These are phyloP conservation scores for Fusarium xylarioides DNA, from an alignment of 2,329 filamentous ascomycete species.

Conservation along the genomic window DNA sequence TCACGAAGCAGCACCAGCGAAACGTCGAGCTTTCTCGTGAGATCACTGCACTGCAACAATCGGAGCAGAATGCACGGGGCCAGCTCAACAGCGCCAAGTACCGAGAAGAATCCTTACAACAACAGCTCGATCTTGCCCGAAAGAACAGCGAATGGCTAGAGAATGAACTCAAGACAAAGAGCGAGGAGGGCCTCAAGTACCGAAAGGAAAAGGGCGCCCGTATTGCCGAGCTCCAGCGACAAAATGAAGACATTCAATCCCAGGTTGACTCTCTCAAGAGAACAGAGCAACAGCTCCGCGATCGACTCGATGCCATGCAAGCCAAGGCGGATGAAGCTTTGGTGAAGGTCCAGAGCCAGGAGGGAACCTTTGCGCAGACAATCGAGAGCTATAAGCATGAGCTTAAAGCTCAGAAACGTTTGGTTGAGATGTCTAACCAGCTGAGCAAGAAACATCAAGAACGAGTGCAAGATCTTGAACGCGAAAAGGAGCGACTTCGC, in stretches of 20 bases:
- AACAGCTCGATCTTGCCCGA: conserved; percentile 88
- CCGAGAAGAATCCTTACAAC: conserved; percentile 87
- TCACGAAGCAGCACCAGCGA: conserved; percentile 89
- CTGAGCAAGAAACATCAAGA: conserved; percentile 77
- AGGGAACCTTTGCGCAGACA: conserved; percentile 82
- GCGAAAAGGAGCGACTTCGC: conserved; percentile 66
- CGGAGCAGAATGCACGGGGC: conserved; percentile 82
- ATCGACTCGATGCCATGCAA: conserved; percentile 83
- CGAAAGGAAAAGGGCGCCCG: conserved; percentile 94
- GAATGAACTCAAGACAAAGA: conserved; percentile 89
- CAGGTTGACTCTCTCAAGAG: conserved; percentile 80
- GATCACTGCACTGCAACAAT: conserved; percentile 82
- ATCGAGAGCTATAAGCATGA: conserved; percentile 89
- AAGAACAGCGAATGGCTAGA: conserved; percentile 95
- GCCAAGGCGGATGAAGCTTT: conserved; percentile 88
- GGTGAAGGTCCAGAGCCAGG: conserved; percentile 82
- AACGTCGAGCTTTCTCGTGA: conserved; percentile 85
- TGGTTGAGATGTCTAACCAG: conserved; percentile 84
- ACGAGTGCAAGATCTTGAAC: conserved; percentile 75
- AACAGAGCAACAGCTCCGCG: conserved; percentile 81
- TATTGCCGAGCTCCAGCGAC: conserved; percentile 86
- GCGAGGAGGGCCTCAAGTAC: conserved; percentile 85
- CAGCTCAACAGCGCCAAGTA: conserved; percentile 85
- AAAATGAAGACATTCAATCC: conserved; percentile 84
- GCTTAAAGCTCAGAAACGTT: conserved; percentile 79